Evolutionary conservation across 805 yeast genomes (phyloP).

Genomic region (Danielia oregonensis): DNA sequence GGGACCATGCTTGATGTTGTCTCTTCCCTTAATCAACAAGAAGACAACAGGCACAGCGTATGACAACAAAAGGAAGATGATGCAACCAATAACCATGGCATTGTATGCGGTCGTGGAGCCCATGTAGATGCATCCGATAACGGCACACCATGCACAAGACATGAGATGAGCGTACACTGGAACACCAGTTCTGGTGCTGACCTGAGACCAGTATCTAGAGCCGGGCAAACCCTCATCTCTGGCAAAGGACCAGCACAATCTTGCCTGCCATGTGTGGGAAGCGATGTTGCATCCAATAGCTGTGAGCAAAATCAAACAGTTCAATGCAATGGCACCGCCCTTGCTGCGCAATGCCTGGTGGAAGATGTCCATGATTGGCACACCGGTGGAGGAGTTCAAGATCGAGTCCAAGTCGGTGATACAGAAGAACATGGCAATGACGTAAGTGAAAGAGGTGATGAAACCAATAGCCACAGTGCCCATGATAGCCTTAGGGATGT

Average conservation of each 20-base stretch:
- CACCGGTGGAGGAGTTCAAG: constrained; percentile 48
- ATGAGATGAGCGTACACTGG: constrained; percentile 59
- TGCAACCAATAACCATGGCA: constrained; percentile 59
- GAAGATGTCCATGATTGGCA: constrained; percentile 62
- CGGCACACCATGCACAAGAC: constrained; percentile 49
- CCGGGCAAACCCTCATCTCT: constrained; percentile 62
- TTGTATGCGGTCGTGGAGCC: constrained; percentile 67
- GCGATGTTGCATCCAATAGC: constrained; percentile 59
- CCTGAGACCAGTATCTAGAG: constrained; percentile 47
- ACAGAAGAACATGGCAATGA: constrained; percentile 56
- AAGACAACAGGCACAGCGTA: constrained; percentile 54
- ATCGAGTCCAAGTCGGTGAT: constrained; percentile 51
- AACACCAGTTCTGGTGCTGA: constrained; percentile 45
- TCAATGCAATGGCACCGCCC: constrained; percentile 54
- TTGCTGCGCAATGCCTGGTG: constrained; percentile 52
- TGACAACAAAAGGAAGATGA: constrained; percentile 54
- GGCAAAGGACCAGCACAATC: constrained; percentile 66
- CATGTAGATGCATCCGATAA: constrained; percentile 59
- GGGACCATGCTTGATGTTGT: constrained; percentile 56
- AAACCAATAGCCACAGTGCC: constrained; percentile 65
- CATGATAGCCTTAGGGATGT: constrained; percentile 59
- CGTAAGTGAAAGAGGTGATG: constrained; percentile 51
- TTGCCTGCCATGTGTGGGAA: constrained; percentile 65
- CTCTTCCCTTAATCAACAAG: constrained; percentile 46
- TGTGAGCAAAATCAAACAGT: constrained; percentile 45